A percentile compares a stretch with the other conserved stretches of the same genome.
phyloP scores from a whole-genome alignment of 495 filamentous ascomycete genomes.

The Talaromyces proteolyticus region DNA sequence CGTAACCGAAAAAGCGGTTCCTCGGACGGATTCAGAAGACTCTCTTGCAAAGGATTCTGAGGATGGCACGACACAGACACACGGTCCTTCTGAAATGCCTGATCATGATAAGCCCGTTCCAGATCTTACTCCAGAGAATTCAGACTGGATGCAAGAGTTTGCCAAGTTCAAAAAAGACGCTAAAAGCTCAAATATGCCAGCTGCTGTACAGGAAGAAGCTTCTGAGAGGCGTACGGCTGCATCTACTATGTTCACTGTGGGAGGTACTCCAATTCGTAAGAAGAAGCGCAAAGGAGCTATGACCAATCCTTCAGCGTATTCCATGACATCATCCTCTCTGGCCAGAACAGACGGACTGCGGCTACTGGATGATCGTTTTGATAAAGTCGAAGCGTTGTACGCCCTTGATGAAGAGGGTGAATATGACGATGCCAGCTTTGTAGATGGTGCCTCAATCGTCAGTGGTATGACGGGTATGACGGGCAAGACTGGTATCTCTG shows the following conservation, averaged over 20 bases:
- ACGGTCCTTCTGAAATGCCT: slow-evolving; percentile 35
- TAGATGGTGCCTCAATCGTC: slow-evolving; percentile 45
- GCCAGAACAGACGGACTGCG: slow-evolving; percentile 84
- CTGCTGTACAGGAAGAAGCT: slow-evolving; percentile 32
- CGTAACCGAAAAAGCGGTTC: slow-evolving; percentile 70
- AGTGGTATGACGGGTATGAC: slow-evolving; percentile 35
- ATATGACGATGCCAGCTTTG: slow-evolving; percentile 31
- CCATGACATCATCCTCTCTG: slow-evolving; percentile 92
- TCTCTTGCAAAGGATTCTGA: slow-evolving; percentile 9
- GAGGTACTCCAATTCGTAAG: slow-evolving; percentile 64
- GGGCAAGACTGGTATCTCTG: slow-evolving; percentile 39
- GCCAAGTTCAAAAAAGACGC: slow-evolving; percentile 77
- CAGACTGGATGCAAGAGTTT: slow-evolving; percentile 85
- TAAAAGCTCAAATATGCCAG: slow-evolving; percentile 42
- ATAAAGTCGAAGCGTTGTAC: slow-evolving; percentile 82
- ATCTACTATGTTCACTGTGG: slow-evolving; percentile 66
- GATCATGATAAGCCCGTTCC: slow-evolving; percentile 33
- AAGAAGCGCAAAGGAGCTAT: slow-evolving; percentile 92
- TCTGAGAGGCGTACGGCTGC: slow-evolving; percentile 52
- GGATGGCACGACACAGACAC: slow-evolving; percentile 7
- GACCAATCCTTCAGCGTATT: slow-evolving; percentile 84
- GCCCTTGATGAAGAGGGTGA: slow-evolving; percentile 66
- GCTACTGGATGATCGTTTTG: slow-evolving; percentile 84
- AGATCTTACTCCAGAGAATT: slow-evolving; percentile 44
- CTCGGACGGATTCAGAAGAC: slow-evolving; percentile 23